Base-by-base conservation (phyloP, 352 stramenopile species). In the Phytophthora fragariaefolia region DNA sequence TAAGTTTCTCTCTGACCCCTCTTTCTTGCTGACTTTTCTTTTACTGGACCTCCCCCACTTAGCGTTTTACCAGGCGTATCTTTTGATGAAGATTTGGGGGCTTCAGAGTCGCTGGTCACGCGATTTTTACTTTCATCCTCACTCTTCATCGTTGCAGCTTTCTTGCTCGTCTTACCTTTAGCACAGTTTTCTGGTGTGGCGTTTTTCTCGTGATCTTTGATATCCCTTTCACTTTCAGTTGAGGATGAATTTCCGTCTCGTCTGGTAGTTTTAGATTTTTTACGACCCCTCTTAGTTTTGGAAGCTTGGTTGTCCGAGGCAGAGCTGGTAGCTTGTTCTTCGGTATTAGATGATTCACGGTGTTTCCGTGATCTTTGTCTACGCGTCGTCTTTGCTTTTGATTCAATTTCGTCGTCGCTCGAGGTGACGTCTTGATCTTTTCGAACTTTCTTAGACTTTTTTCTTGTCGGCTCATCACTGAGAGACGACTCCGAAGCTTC, bases 161-260 rank as follows among this genome's bases (percentile, higher is more conserved):
- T 63, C 30, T 64, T 30, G 15, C 18, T 36, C 1, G 1, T 0
- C 12, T 51, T 63, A 6, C 47, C 48, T 63, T 66, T 70, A 6
- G 23, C n/a, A n/a, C n/a, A n/a, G n/a, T n/a, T 24, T 34, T 18
- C 58, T 38, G 40, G 61, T 27, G 63, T 70, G 22, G n/a, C n/a
- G n/a, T 13, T 56, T 0, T 53, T 34, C 7, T 43, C 34, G 10
- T 22, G 64, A 51, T 12, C 20, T 53, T 22, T 58, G 18, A 38
- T 49, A 4, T 62, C 54, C 30, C 34, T 27, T 26, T 74, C 61
- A 15, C 54, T 74, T 58, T 69, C 66, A 23, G 61, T 74, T n/a
- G 55, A 74, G 12, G 61, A 66, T 30, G 48, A 59, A 48, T 38
- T 23, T 26, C 20, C 46, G 38, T 6, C 17, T 28, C 15, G 48